Conservation (phyloP, 2,329 filamentous ascomycete genomes). For the Trichophyton equinum region DNA sequence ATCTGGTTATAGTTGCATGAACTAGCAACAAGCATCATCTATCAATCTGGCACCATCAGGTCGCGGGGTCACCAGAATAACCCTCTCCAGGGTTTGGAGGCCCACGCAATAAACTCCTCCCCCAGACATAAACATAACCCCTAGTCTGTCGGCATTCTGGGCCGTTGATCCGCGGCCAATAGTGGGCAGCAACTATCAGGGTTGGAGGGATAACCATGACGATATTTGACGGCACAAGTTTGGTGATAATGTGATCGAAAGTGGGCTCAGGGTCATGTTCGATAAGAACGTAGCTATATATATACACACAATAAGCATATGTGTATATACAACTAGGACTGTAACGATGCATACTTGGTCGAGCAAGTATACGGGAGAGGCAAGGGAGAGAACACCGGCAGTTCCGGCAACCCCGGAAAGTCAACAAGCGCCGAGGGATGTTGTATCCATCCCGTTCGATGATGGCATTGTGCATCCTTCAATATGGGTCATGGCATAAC, state of each 20-base stretch:
- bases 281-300: neutral
- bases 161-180: constrained; percentile 2
- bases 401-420: neutral
- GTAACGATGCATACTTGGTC: no score
- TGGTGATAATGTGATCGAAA: neutral
- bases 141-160: neutral
- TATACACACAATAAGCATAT: neutral
- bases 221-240: neutral
- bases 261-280: neutral
- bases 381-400: neutral
- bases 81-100: neutral
- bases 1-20: neutral
- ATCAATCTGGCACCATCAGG: neutral
- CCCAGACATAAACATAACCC: neutral
- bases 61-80: neutral
- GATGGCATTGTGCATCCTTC: neutral
- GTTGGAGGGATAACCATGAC: neutral
- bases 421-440: constrained; percentile 2
- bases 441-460: neutral
- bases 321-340: no score
- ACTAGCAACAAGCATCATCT: neutral
- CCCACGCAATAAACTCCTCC: constrained; percentile 1
- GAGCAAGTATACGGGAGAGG: neutral
- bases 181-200: neutral
- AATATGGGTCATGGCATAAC: neutral